Evolutionary conservation across 2,329 filamentous ascomycete genomes (phyloP).

Genomic region (Dactylellina parvicollis): DNA sequence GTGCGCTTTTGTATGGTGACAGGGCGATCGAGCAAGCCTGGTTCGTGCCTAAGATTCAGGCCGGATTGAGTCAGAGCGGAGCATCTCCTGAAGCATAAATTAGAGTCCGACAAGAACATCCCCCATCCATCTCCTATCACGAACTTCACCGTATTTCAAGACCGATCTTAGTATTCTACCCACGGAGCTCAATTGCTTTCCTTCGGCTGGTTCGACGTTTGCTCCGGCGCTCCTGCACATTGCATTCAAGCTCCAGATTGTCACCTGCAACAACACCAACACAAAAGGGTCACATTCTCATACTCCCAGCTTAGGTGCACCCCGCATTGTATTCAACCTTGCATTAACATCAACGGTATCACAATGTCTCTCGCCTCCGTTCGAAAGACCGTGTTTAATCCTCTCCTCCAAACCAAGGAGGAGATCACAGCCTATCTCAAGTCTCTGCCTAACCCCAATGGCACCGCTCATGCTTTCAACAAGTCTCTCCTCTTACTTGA

Average conservation of each 20-base stretch:
- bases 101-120: not conserved
- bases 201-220: not conserved
- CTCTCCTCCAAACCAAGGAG: slow-evolving; percentile 56
- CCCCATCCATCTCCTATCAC: not conserved
- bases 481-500: slow-evolving; percentile 54
- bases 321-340: not conserved
- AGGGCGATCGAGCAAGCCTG: too few species aligned
- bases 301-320: not conserved
- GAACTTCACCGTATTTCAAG: slow-evolving; percentile 2
- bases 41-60: slow-evolving; percentile 8
- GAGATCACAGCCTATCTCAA: slow-evolving; percentile 55
- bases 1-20: not conserved
- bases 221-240: too few species aligned
- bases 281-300: not conserved
- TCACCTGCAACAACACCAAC: slow-evolving; percentile 17
- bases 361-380: slow-evolving; percentile 48
- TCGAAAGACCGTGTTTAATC: slow-evolving; percentile 57
- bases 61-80: slow-evolving; percentile 15
- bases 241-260: too few species aligned
- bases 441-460: slow-evolving; percentile 51
- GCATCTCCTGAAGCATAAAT: slow-evolving; percentile 1
- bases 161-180: not conserved
- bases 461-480: slow-evolving; percentile 57
- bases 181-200: not conserved
- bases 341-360: not conserved